phyloP scores from a whole-genome alignment of 1,284 basidiomycete genomes.

The Melampsora allii-populina region DNA sequence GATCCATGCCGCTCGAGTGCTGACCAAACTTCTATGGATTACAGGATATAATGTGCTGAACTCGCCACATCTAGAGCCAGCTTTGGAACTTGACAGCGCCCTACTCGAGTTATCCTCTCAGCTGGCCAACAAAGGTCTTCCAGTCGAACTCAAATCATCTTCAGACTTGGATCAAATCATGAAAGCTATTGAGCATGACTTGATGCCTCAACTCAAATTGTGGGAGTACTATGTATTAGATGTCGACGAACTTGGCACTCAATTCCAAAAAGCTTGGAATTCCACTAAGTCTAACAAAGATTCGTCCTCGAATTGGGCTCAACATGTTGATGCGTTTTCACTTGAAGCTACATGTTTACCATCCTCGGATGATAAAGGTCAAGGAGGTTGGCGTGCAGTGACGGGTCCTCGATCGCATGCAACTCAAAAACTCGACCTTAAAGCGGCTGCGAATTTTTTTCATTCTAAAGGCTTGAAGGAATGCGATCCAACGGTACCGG shows the following conservation, averaged over 20 bases:
- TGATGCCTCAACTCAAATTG: conserved; percentile 64
- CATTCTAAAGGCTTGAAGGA: conserved; percentile 57
- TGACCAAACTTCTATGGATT: background rate
- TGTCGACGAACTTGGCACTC: conserved; percentile 55
- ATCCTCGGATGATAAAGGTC: background rate
- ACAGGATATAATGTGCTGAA: conserved; percentile 81
- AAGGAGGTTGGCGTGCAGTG: conserved; percentile 19
- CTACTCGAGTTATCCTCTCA: conserved; percentile 73
- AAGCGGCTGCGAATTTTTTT: conserved; percentile 65
- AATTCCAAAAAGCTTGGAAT: conserved; percentile 52
- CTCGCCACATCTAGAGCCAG: conserved; percentile 80
- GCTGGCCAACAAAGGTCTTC: conserved; percentile 64
- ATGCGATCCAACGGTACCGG: conserved; percentile 54
- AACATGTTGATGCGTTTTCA: conserved; percentile 20
- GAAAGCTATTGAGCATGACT: conserved; percentile 61
- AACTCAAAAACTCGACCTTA: conserved; percentile 58
- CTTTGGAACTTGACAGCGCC: conserved; percentile 78
- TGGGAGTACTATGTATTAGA: conserved; percentile 94
- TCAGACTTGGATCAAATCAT: conserved; percentile 68
- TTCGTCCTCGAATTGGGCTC: background rate
- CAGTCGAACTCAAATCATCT: conserved; percentile 63
- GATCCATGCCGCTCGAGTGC: background rate
- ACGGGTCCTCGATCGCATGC: conserved; percentile 63
- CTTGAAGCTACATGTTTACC: conserved; percentile 28
- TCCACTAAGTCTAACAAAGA: background rate